Conservation (phyloP, 768 basidiomycete species). For the Auriculariales sp. region DNA sequence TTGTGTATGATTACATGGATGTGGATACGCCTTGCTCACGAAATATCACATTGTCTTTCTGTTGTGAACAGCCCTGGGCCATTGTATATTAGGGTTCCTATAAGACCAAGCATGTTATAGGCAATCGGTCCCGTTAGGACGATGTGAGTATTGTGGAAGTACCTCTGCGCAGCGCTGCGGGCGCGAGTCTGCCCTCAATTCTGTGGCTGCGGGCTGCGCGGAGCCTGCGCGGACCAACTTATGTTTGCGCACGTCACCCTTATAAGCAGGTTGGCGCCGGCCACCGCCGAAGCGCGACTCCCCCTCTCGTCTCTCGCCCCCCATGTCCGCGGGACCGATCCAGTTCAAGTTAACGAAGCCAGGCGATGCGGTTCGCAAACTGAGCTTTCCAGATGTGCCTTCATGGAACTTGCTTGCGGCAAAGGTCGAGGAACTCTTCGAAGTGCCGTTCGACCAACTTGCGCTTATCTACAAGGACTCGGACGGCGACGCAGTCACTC, state of each 20-base stretch:
- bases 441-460: conserved; percentile 40
- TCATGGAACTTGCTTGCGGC: conserved; percentile 41
- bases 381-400: conserved; percentile 36
- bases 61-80: no score
- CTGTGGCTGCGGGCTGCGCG: background rate
- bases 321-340: conserved; percentile 25
- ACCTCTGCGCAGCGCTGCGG: conserved; percentile 33
- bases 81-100: no score
- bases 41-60: no score
- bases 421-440: conserved; percentile 40
- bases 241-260: background rate
- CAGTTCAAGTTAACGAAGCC: conserved; percentile 53
- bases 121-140: no score
- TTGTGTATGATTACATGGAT: no score
- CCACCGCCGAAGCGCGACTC: background rate
- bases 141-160: no score
- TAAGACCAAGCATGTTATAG: no score
- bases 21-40: no score
- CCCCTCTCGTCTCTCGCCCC: conserved; percentile 13
- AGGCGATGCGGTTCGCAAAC: conserved; percentile 44
- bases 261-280: background rate
- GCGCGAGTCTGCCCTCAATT: conserved; percentile 18
- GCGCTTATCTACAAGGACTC: conserved; percentile 59
- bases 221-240: background rate
- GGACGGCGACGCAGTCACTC: conserved; percentile 64